Evolutionary conservation across 192 early-diverging fungal species (phyloP).

Genomic region (Oehlia diaphana): DNA sequence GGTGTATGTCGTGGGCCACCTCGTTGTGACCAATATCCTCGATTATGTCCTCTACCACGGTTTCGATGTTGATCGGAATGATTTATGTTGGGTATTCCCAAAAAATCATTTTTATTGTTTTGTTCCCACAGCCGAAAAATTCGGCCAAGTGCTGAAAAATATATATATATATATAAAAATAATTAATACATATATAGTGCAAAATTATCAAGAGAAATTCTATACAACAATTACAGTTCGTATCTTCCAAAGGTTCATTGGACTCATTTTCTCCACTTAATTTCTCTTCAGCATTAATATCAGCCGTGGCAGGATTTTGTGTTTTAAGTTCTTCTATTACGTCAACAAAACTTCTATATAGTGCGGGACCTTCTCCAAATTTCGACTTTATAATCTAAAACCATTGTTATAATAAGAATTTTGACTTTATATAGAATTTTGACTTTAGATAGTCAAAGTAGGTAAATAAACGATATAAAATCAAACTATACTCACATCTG

Average conservation of each 20-base stretch:
- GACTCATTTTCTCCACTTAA: not conserved
- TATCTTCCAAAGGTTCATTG: not conserved
- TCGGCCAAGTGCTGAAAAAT: slow-evolving; percentile 15
- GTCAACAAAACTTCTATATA: slow-evolving; percentile 43
- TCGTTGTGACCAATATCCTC: slow-evolving; percentile 34
- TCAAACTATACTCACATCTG: slow-evolving; percentile 34
- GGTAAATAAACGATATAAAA: not conserved
- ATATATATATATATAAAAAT: not conserved
- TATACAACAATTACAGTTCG: not conserved
- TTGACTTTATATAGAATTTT: not conserved
- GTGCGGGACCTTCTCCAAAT: slow-evolving; percentile 38
- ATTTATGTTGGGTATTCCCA: not conserved
- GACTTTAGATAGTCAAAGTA: not conserved
- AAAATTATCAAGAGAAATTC: too few species aligned
- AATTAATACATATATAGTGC: not conserved
- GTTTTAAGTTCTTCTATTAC: slow-evolving; percentile 37
- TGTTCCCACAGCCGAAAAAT: slow-evolving; percentile 38
- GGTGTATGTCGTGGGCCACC: slow-evolving; percentile 33
- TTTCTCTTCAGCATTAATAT: too few species aligned
- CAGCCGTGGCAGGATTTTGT: not conserved
- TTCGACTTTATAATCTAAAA: slow-evolving; percentile 41
- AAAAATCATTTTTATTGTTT: slow-evolving; percentile 19
- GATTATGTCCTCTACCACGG: slow-evolving; percentile 29
- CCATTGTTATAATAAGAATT: not conserved
- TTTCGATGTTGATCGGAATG: slow-evolving; percentile 20